Evolutionary conservation across 495 filamentous ascomycete genomes (phyloP).

Genomic region (Saxispiralis lemnorum): DNA sequence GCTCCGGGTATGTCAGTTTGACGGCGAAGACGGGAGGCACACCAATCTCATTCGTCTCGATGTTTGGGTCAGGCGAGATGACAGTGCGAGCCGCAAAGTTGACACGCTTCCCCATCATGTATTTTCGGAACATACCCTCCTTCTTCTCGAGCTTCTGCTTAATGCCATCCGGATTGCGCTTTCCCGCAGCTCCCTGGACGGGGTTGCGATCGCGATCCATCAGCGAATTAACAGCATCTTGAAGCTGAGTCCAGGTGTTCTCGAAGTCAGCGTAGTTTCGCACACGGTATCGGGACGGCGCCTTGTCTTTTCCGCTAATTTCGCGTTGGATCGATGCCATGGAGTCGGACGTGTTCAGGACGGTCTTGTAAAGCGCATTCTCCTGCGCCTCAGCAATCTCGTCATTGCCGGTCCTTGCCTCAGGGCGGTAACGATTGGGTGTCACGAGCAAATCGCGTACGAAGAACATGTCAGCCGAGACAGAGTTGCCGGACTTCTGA

Average conservation of each 20-base stretch:
- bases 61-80: constrained; percentile 95
- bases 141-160: constrained; percentile 98
- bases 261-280: constrained; percentile 45
- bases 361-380: constrained; percentile 66
- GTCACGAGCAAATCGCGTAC: constrained; percentile 68
- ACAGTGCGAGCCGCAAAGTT: constrained; percentile 96
- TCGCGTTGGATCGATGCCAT: constrained; percentile 63
- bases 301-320: constrained; percentile 34
- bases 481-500: constrained; percentile 24
- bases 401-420: constrained; percentile 57
- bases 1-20: constrained; percentile 92
- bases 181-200: constrained; percentile 51
- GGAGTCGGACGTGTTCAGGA: constrained; percentile 49
- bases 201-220: constrained; percentile 77
- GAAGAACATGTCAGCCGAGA: constrained; percentile 84
- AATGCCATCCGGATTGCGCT: constrained; percentile 63
- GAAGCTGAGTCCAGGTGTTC: constrained; percentile 59
- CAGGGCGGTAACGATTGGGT: constrained; percentile 82
- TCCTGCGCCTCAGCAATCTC: constrained; percentile 69
- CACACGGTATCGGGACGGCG: constrained; percentile 25
- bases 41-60: constrained; percentile 96
- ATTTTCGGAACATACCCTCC: constrained; percentile 92
- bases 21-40: constrained; percentile 92
- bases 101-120: constrained; percentile 99
- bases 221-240: constrained; percentile 77